These are phyloP conservation scores for Castanea mollissima DNA, from an alignment of 306 rosid species.

Conservation along the genomic window DNA sequence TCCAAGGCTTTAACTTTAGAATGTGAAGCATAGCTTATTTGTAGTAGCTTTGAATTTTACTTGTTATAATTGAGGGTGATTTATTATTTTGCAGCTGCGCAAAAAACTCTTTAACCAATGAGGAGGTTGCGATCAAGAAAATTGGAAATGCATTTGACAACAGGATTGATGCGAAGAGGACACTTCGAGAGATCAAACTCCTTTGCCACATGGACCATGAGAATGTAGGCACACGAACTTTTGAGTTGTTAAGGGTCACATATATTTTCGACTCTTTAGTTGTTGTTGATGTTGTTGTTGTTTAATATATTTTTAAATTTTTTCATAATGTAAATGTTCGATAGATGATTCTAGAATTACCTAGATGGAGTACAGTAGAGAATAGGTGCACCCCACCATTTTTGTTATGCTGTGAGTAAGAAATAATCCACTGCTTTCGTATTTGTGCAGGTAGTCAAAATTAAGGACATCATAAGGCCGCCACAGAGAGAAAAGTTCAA, in stretches of 20 bases:
- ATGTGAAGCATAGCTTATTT: neutral
- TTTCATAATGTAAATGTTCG: neutral
- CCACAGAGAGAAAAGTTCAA: slow-evolving; percentile 66
- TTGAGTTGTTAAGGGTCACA: neutral
- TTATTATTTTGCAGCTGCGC: slow-evolving; percentile 48
- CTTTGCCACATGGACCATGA: slow-evolving; percentile 90
- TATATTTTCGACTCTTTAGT: neutral
- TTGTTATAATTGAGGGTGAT: neutral
- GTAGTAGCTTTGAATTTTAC: neutral
- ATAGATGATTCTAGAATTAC: neutral
- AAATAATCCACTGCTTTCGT: neutral
- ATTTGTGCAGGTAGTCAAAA: slow-evolving; percentile 60
- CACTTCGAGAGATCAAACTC: slow-evolving; percentile 69
- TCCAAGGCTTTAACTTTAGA: neutral
- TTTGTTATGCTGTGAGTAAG: neutral
- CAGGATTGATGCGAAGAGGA: slow-evolving; percentile 68
- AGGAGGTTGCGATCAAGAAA: slow-evolving; percentile 70
- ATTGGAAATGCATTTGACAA: slow-evolving; percentile 69
- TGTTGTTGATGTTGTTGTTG: neutral
- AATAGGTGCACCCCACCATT: neutral
- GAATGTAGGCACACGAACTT: slow-evolving; percentile 41
- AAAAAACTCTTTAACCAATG: slow-evolving; percentile 49
- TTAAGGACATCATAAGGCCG: slow-evolving; percentile 85
- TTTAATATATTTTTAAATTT: neutral
- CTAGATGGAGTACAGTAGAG: neutral